Evolutionary conservation across 768 basidiomycete genomes (phyloP).

Genomic region (Leucocoprinus sp.): DNA sequence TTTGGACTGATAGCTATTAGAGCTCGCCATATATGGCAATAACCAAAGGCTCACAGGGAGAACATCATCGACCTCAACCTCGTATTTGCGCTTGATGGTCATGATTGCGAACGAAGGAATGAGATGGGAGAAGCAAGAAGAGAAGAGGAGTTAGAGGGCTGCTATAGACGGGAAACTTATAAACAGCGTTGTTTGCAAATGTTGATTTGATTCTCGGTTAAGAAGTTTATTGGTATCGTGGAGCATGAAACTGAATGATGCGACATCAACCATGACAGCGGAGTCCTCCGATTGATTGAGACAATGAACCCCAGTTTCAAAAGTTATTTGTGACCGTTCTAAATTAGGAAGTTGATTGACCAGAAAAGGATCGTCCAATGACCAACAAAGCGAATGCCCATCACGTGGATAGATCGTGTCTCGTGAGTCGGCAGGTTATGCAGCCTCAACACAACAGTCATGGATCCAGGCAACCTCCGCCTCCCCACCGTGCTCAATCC

Average conservation of each 20-base stretch:
- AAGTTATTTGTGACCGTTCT: conserved; percentile 2
- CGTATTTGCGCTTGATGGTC: conserved; percentile 73
- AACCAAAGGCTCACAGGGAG: conserved; percentile 32
- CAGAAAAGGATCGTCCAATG: conserved; percentile 6
- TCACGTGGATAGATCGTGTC: conserved; percentile 3
- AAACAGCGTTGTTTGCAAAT: conserved; percentile 20
- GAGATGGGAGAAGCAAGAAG: conserved; percentile 15
- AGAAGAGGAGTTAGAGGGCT: conserved; percentile 12
- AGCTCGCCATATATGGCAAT: conserved; percentile 17
- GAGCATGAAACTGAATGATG: conserved; percentile 4
- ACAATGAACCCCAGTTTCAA: conserved; percentile 22
- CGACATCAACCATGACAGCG: conserved; percentile 15
- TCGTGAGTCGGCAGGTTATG: conserved; percentile 4
- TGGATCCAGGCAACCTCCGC: conserved; percentile 21
- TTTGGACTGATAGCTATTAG: conserved; percentile 32
- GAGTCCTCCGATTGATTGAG: conserved; percentile 20
- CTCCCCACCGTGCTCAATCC: conserved; percentile 47
- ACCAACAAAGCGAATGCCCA: too few relatives aligned
- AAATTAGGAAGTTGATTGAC: conserved; percentile 10
- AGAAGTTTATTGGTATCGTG: conserved; percentile 14
- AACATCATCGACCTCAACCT: conserved; percentile 46
- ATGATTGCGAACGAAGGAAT: conserved; percentile 25
- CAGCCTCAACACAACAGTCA: conserved; percentile 14
- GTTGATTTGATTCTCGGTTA: conserved; percentile 14
- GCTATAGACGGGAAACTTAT: conserved; percentile 20